Percentiles rank a stretch among this genome's conserved stretches.
phyloP scores from a whole-genome alignment of 805 yeast genomes.

The Candida awuae region DNA sequence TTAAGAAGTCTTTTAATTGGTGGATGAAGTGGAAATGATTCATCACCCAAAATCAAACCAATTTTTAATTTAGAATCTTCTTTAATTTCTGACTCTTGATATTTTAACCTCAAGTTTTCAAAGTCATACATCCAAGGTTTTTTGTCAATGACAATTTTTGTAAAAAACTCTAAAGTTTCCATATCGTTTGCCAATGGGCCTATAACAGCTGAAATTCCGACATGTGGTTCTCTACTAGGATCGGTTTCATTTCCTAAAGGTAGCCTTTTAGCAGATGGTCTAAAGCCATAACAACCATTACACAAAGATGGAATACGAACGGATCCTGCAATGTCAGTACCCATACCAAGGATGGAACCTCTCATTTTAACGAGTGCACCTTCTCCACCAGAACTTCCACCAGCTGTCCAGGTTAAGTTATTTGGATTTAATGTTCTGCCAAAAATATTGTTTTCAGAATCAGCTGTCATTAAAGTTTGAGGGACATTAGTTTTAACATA shows the following conservation, averaged over 20 bases:
- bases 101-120: conserved; percentile 39
- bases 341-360: conserved; percentile 49
- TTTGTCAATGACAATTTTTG: conserved; percentile 48
- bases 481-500: conserved; percentile 62
- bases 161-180: conserved; percentile 60
- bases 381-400: conserved; percentile 69
- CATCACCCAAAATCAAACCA: conserved; percentile 57
- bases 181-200: conserved; percentile 54
- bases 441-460: conserved; percentile 49
- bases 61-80: conserved; percentile 40
- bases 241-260: conserved; percentile 40
- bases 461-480: conserved; percentile 60
- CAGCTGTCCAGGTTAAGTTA: conserved; percentile 50
- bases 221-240: conserved; percentile 52
- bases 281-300: conserved; percentile 49
- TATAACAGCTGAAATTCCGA: conserved; percentile 56
- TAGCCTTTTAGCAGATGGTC: conserved; percentile 52
- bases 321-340: conserved; percentile 66
- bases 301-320: conserved; percentile 62
- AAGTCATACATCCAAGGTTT: conserved; percentile 51
- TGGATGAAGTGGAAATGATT: conserved; percentile 59
- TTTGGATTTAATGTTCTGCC: conserved; percentile 52
- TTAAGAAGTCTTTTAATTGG: conserved; percentile 47
- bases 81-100: conserved; percentile 38
- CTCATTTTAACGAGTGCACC: conserved; percentile 53